Evolutionary conservation across 2,329 filamentous ascomycete genomes (phyloP).

Genomic region (Elsinoe australis): DNA sequence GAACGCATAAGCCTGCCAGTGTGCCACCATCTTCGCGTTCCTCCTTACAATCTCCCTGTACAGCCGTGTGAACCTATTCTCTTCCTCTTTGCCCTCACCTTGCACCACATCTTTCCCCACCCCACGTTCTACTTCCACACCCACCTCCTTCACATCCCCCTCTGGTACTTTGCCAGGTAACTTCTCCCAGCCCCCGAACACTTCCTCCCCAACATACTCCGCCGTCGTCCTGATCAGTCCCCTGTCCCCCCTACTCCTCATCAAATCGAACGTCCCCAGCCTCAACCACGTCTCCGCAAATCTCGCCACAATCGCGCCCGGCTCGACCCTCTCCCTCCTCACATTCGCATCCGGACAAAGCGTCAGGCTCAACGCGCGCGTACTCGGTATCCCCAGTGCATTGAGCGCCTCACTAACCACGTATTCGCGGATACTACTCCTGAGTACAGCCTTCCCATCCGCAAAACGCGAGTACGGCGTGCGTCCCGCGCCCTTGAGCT

Average conservation of each 20-base stretch:
- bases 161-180: constrained; percentile 54
- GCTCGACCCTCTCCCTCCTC: constrained; percentile 70
- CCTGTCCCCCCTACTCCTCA: constrained; percentile 72
- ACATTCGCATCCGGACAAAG: constrained; percentile 67
- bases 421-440: constrained; percentile 90
- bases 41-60: constrained; percentile 80
- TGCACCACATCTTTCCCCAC: constrained; percentile 50
- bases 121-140: constrained; percentile 34
- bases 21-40: constrained; percentile 80
- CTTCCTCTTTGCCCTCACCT: constrained; percentile 56
- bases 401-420: constrained; percentile 84
- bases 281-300: constrained; percentile 90
- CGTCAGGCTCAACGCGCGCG: constrained; percentile 75
- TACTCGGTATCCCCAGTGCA: constrained; percentile 76
- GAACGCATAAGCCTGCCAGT: constrained; percentile 98
- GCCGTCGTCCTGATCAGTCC: constrained; percentile 64
- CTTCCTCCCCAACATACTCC: constrained; percentile 78
- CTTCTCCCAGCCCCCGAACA: constrained; percentile 80
- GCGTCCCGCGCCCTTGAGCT: constrained; percentile 86
- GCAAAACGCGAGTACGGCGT: constrained; percentile 96
- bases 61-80: constrained; percentile 80
- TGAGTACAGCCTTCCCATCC: constrained; percentile 85
- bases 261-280: constrained; percentile 93
- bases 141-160: constrained; percentile 43
- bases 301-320: constrained; percentile 83